These are phyloP conservation scores for Caryopteris hybrid DNA, from an alignment of 305 asterid genomes.

Conservation along the genomic window DNA sequence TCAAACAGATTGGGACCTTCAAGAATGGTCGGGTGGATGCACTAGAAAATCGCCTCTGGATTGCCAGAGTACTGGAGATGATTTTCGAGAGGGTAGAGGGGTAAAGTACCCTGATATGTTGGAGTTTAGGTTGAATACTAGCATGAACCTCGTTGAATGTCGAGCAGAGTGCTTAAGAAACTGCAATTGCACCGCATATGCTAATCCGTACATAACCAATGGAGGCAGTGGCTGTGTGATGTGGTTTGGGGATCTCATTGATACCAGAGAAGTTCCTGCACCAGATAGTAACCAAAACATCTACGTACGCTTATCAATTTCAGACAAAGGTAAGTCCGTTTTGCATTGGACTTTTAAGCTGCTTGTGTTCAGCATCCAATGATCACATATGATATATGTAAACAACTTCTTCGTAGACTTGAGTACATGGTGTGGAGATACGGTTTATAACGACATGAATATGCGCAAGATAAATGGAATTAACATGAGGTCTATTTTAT, in stretches of 20 bases:
- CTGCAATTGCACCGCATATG: too few relatives aligned
- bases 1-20: constrained; percentile 29
- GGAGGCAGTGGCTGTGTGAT: too few relatives aligned
- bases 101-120: constrained; percentile 36
- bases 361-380: background rate
- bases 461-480: too few relatives aligned
- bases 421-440: too few relatives aligned
- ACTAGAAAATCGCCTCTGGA: constrained; percentile 20
- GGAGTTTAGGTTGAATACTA: constrained; percentile 14
- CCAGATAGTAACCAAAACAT: background rate
- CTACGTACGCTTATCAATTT: constrained; percentile 7
- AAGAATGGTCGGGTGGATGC: constrained; percentile 41
- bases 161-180: too few relatives aligned
- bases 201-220: too few relatives aligned
- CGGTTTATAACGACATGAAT: too few relatives aligned
- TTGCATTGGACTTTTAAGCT: background rate
- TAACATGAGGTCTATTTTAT: too few relatives aligned
- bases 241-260: too few relatives aligned
- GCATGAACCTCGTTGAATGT: constrained; percentile 29
- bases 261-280: background rate
- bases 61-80: constrained; percentile 29
- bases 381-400: too few relatives aligned
- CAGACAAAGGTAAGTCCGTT: constrained; percentile 6
- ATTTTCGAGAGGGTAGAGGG: constrained; percentile 19
- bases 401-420: too few relatives aligned